Percentiles rank a stretch among this genome's conserved stretches.
Conservation (phyloP, 2,329 filamentous ascomycete genomes). For the Diaporthe nobilis region DNA sequence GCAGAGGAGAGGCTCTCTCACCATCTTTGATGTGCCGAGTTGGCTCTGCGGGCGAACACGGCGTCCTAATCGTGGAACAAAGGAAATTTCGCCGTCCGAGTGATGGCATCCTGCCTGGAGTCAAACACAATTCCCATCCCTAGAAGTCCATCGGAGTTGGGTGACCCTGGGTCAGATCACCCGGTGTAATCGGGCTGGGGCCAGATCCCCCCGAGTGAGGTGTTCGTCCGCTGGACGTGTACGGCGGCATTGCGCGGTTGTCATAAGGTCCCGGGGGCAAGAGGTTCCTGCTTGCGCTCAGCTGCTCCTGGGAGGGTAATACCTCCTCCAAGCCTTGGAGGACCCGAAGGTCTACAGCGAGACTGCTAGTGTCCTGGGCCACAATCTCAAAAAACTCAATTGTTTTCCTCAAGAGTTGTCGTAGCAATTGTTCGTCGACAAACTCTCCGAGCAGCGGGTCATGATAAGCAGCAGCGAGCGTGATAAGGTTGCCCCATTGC, state of each 20-base stretch:
- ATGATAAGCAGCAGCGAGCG: slow-evolving; percentile 85
- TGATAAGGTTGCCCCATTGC: slow-evolving; percentile 96
- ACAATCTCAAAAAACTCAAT: slow-evolving; percentile 82
- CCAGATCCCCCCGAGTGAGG: slow-evolving; percentile 18
- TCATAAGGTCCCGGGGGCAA: slow-evolving; percentile 37
- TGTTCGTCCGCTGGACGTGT: slow-evolving; percentile 28
- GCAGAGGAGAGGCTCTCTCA: not conserved
- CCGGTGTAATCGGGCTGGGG: slow-evolving; percentile 37
- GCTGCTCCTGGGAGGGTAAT: slow-evolving; percentile 48
- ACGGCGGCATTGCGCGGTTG: slow-evolving; percentile 44
- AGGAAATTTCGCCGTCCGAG: not conserved
- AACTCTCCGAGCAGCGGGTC: slow-evolving; percentile 73
- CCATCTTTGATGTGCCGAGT: not conserved
- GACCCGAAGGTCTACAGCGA: slow-evolving; percentile 81
- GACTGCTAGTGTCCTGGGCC: slow-evolving; percentile 80
- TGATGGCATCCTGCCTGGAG: not conserved
- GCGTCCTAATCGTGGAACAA: not conserved
- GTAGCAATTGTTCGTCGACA: slow-evolving; percentile 69
- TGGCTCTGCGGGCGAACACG: not conserved
- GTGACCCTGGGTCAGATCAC: slow-evolving; percentile 30
- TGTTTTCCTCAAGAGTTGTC: slow-evolving; percentile 77
- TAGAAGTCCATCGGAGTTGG: slow-evolving; percentile 39
- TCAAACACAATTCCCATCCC: not conserved
- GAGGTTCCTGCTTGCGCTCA: not conserved
- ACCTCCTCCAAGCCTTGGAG: slow-evolving; percentile 69